Evolutionary conservation across 257 asterid genomes (phyloP).

Genomic region (Solanum lignicaule): DNA sequence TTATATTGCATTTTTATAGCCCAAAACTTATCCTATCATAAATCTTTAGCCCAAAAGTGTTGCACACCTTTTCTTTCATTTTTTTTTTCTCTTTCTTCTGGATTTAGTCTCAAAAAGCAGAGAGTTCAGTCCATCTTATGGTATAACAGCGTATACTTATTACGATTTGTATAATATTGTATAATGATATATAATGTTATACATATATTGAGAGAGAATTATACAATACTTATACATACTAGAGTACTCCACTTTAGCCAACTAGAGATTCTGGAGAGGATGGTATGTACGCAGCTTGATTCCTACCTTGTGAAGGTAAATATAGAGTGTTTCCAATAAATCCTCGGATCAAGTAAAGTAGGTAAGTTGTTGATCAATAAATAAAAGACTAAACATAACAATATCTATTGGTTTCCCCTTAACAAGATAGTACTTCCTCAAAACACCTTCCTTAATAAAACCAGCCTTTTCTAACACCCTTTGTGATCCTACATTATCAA

Average conservation of each 20-base stretch:
- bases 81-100: not conserved
- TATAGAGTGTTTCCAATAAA: too few relatives aligned
- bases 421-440: constrained; percentile 51
- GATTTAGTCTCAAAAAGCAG: not conserved
- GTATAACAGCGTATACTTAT: not conserved
- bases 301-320: not conserved
- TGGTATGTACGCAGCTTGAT: not conserved
- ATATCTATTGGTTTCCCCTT: constrained; percentile 54
- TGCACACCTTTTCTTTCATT: not conserved
- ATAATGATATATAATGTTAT: too few relatives aligned
- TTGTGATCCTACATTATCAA: constrained; percentile 56
- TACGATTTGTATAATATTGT: too few relatives aligned
- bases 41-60: not conserved
- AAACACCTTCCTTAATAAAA: constrained; percentile 50
- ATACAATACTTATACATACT: not conserved
- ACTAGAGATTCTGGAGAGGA: not conserved
- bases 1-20: not conserved
- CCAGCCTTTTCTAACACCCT: constrained; percentile 76
- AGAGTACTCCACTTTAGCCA: not conserved
- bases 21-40: not conserved
- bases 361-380: constrained; percentile 27
- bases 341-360: not conserved
- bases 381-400: constrained; percentile 53
- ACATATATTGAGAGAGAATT: not conserved
- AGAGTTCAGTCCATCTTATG: not conserved